These are phyloP conservation scores for Chaetomium sp. DNA, from an alignment of 2,329 filamentous ascomycete genomes.

Conservation along the genomic window DNA sequence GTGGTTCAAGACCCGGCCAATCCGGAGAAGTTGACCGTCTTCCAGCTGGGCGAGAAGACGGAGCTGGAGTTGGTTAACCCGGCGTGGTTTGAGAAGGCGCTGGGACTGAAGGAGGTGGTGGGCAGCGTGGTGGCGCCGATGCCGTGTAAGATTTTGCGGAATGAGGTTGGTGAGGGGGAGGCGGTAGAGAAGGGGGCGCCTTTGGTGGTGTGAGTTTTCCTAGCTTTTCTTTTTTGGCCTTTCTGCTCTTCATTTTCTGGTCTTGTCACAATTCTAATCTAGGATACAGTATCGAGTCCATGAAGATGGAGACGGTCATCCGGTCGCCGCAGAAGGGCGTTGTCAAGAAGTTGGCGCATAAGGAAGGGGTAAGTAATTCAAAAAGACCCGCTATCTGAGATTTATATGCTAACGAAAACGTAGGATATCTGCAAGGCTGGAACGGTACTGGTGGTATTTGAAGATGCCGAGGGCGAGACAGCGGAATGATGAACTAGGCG, in stretches of 20 bases:
- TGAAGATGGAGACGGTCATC: constrained; percentile 88
- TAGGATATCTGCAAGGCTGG: constrained; percentile 75
- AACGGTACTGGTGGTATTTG: constrained; percentile 67
- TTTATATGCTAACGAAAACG: neutral
- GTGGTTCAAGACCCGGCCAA: constrained; percentile 53
- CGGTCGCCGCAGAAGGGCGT: constrained; percentile 66
- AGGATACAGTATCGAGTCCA: constrained; percentile 62
- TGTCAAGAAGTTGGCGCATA: constrained; percentile 66
- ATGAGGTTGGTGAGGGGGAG: constrained; percentile 79
- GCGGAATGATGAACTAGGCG: neutral
- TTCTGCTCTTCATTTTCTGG: too few relatives aligned
- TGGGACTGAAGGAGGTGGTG: constrained; percentile 71
- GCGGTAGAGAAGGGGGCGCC: constrained; percentile 77
- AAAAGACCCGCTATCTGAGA: too few relatives aligned
- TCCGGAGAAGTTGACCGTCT: constrained; percentile 63
- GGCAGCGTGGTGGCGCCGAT: constrained; percentile 89
- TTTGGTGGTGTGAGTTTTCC: constrained; percentile 64
- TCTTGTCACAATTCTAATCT: too few relatives aligned
- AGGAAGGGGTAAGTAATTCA: constrained; percentile 57
- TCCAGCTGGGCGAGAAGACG: constrained; percentile 60
- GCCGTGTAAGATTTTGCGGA: constrained; percentile 92
- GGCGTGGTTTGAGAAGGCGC: constrained; percentile 77
- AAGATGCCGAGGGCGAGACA: constrained; percentile 38
- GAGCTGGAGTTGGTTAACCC: constrained; percentile 55
- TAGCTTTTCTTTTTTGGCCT: neutral